A percentile compares a stretch with the other conserved stretches of the same genome.
phyloP scores from a whole-genome alignment of 257 asterid genomes.

The Cinchona pubescens region DNA sequence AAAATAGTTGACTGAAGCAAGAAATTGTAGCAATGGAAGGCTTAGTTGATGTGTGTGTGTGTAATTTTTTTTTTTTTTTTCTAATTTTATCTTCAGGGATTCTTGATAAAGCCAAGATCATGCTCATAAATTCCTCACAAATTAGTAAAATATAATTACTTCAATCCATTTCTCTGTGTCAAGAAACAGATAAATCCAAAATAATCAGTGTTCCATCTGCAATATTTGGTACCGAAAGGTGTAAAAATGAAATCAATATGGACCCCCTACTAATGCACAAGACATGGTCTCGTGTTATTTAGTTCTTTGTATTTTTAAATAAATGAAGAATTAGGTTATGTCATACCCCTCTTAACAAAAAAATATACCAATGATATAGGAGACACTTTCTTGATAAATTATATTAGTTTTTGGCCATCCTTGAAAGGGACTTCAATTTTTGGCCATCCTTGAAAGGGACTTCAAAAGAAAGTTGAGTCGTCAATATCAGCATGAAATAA shows the following conservation, averaged over 20 bases:
- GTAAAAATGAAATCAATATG: neutral
- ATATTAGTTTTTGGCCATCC: neutral
- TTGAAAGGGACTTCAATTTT: neutral
- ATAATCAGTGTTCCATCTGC: neutral
- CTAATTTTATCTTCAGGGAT: no score
- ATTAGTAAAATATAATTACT: no score
- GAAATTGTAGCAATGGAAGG: neutral
- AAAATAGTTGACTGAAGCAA: neutral
- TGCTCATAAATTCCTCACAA: neutral
- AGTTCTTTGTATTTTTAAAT: neutral
- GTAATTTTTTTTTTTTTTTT: no score
- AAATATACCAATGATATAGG: neutral
- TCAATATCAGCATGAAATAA: slow-evolving; percentile 3
- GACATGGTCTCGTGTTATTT: neutral
- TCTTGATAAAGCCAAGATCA: neutral
- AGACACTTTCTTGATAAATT: neutral
- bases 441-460: slow-evolving; percentile 5
- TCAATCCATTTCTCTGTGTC: neutral
- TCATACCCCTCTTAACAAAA: neutral
- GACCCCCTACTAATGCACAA: neutral
- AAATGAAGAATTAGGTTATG: no score
- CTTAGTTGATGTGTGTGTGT: no score
- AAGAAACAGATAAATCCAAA: neutral
- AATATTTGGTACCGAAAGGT: neutral
- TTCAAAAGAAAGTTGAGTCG: neutral